Conservation (phyloP, 108 stramenopile species). For the Skeletonema potamos region DNA sequence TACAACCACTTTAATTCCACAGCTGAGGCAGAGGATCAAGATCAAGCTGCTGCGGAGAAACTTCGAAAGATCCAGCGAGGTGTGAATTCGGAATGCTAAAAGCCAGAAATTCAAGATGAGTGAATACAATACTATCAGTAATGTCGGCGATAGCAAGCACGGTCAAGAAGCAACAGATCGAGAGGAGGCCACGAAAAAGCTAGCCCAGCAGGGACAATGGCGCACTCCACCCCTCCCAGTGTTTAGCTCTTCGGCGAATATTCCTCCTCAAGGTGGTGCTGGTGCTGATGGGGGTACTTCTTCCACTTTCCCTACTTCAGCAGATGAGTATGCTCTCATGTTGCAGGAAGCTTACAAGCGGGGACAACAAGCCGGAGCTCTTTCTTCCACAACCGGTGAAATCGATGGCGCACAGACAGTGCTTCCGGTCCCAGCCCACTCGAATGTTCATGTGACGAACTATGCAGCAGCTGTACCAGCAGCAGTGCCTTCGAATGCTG, state of each 20-base stretch:
- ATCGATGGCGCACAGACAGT: background rate
- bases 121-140: background rate
- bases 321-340: constrained; percentile 82
- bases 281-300: constrained; percentile 1
- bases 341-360: constrained; percentile 82
- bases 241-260: constrained; percentile 42
- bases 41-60: too few species aligned
- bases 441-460: constrained; percentile 1
- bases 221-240: constrained; percentile 77
- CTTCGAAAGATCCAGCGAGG: too few species aligned
- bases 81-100: too few species aligned
- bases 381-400: constrained; percentile 2
- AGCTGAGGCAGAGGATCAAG: too few species aligned
- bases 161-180: background rate
- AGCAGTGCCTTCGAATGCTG: constrained; percentile 4
- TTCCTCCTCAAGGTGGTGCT: constrained; percentile 1
- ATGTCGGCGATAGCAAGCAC: background rate
- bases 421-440: constrained; percentile 12
- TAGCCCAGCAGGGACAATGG: constrained; percentile 87
- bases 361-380: constrained; percentile 71
- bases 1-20: too few species aligned
- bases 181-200: constrained; percentile 57
- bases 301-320: constrained; percentile 46
- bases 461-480: background rate
- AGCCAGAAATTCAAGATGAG: background rate